phyloP scores from a whole-genome alignment of 2,329 filamentous ascomycete genomes.

The Trichoderma pleuroti region DNA sequence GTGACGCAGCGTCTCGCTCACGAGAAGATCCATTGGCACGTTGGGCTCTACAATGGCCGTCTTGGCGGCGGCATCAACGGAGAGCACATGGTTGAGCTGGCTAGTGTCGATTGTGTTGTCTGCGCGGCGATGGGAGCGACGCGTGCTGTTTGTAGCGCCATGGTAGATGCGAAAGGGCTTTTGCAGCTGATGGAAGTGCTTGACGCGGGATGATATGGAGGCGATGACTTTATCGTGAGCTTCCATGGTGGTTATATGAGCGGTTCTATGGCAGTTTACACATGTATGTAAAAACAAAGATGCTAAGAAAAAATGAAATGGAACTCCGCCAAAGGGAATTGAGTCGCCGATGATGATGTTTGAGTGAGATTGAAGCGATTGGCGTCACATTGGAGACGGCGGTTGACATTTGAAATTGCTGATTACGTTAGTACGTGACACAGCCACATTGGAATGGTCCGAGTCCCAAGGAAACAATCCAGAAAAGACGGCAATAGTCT shows the following conservation, averaged over 20 bases:
- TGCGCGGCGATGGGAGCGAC: constrained; percentile 47
- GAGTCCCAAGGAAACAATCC: neutral
- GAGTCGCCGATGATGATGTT: neutral
- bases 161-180: constrained; percentile 71
- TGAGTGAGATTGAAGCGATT: neutral
- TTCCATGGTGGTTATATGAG: constrained; percentile 33
- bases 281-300: neutral
- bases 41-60: constrained; percentile 68
- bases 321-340: neutral
- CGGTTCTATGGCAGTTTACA: neutral
- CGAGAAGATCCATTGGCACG: constrained; percentile 63
- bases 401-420: neutral
- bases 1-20: constrained; percentile 53
- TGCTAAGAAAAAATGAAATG: neutral
- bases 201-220: constrained; percentile 41
- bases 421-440: constrained; percentile 10
- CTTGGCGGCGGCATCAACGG: constrained; percentile 49
- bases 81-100: constrained; percentile 58
- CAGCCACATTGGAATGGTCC: neutral
- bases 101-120: constrained; percentile 66
- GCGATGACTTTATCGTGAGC: constrained; percentile 44
- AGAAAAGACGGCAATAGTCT: neutral
- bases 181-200: constrained; percentile 40
- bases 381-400: neutral
- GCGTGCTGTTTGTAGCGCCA: constrained; percentile 73